These are phyloP conservation scores for Trichocomaceae sp. DNA, from an alignment of 2,329 filamentous ascomycete genomes.

Conservation along the genomic window DNA sequence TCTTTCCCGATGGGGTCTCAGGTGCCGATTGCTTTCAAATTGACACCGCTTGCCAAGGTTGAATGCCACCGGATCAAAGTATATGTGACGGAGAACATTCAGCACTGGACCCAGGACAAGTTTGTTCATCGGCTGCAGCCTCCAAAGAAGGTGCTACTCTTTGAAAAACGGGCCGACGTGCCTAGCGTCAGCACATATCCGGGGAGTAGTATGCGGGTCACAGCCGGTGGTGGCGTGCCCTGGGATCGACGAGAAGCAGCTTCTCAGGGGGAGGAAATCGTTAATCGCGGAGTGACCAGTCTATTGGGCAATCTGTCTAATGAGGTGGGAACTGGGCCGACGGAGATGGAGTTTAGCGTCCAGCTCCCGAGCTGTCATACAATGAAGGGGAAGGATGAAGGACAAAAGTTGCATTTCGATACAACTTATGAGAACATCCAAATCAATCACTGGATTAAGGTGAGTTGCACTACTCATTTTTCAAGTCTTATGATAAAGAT, in stretches of 20 bases:
- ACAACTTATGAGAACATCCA: slow-evolving; percentile 92
- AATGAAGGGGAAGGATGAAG: slow-evolving; percentile 65
- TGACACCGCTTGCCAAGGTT: slow-evolving; percentile 87
- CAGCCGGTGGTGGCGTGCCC: slow-evolving; percentile 73
- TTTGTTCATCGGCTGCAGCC: slow-evolving; percentile 79
- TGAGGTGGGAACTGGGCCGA: slow-evolving; percentile 73
- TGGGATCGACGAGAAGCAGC: slow-evolving; percentile 54
- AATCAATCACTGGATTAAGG: slow-evolving; percentile 95
- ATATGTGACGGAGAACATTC: slow-evolving; percentile 80
- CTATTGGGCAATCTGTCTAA: slow-evolving; percentile 72
- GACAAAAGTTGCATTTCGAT: slow-evolving; percentile 69
- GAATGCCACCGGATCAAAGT: slow-evolving; percentile 91
- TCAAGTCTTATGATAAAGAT: not conserved
- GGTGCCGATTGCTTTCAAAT: slow-evolving; percentile 88
- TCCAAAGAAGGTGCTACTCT: slow-evolving; percentile 73
- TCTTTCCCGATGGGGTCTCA: slow-evolving; percentile 83
- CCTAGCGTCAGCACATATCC: slow-evolving; percentile 66
- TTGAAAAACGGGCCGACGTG: slow-evolving; percentile 81
- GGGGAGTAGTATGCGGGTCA: slow-evolving; percentile 67
- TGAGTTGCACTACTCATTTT: slow-evolving; percentile 35
- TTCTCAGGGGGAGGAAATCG: slow-evolving; percentile 50
- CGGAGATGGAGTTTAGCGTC: slow-evolving; percentile 90
- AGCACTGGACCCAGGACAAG: slow-evolving; percentile 83
- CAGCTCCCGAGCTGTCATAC: slow-evolving; percentile 83
- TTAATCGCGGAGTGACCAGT: slow-evolving; percentile 55